Base-by-base conservation (phyloP, 352 stramenopile genomes). In the Pythium guiyangense region DNA sequence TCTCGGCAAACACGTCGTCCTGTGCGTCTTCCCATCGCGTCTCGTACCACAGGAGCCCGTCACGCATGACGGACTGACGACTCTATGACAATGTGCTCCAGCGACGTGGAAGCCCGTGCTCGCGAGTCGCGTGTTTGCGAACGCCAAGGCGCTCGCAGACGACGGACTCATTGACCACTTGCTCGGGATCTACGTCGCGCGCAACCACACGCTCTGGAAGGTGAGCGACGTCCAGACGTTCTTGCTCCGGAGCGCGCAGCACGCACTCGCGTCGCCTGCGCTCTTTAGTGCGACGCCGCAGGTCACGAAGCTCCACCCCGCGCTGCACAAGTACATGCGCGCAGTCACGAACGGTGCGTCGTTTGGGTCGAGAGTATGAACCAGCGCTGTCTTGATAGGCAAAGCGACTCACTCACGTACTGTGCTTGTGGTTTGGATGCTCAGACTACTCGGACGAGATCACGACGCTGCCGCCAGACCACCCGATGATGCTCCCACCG, bases 371-470 rank as follows among this genome's bases (percentile, higher is more conserved):
- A 17, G 14, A 50, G 26, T 25, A 44, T 44, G 18, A 12, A 20
- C 15, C 14, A 15, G 39, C 14, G 31, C 20, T n/a, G 26, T 53
- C 25, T 45, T 49, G 44, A 17, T 6, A 15, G 3, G 6, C 6
- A 6, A 44, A 27, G 54, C 48, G 35, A 6, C 26, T 51, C 6
- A 54, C 20, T 52, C 11, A 20, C 39, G n/a, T n/a, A n/a, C n/a
- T n/a, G n/a, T n/a, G n/a, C n/a, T n/a, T 49, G 4, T 8, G 20
- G 22, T 39, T 59, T 44, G 6, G 59, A 0, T 20, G 17, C 43
- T 40, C 49, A 92, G 84, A 94, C 60, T 94, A 87, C 61, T 91
- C 83, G 70, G 85, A 94, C 51, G 85, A 94, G 48, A 84, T 94
- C 60, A 93, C 85, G 52, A 94, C 82, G 62, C 53, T 94, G 56